Percentiles rank a stretch among this genome's conserved stretches.
Conservation (phyloP, 2,329 filamentous ascomycete species). For the Botrytis pseudocinerea region DNA sequence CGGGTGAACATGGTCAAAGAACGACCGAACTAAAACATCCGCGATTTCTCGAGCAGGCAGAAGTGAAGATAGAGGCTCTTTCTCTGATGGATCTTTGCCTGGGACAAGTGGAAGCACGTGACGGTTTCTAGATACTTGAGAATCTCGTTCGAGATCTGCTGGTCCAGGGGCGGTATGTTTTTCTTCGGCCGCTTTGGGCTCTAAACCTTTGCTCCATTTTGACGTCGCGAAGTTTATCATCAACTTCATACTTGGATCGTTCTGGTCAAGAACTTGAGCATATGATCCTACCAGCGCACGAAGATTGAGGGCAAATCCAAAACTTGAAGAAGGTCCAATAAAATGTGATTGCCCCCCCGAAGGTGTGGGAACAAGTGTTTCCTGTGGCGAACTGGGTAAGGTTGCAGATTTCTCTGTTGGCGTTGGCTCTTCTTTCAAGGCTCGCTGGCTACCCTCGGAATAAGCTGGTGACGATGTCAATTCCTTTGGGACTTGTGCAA, state of each 20-base stretch:
- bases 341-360: constrained; percentile 37
- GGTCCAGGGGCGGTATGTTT: constrained; percentile 22
- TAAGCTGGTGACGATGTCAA: constrained; percentile 28
- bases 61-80: constrained; percentile 31
- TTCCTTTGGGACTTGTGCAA: constrained; percentile 30
- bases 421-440: constrained; percentile 18
- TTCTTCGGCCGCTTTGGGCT: constrained; percentile 36
- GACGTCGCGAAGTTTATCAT: constrained; percentile 36
- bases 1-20: constrained; percentile 45
- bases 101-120: constrained; percentile 9
- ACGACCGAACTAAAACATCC: constrained; percentile 44
- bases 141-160: constrained; percentile 19
- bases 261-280: constrained; percentile 32
- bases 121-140: background rate
- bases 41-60: constrained; percentile 43
- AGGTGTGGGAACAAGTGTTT: constrained; percentile 37
- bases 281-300: constrained; percentile 39
- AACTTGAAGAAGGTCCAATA: constrained; percentile 39
- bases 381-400: constrained; percentile 27
- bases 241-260: constrained; percentile 35
- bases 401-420: constrained; percentile 21
- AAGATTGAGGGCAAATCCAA: constrained; percentile 38
- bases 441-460: constrained; percentile 18
- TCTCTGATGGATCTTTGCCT: constrained; percentile 26
- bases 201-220: constrained; percentile 38